Conservation (phyloP, 257 asterid genomes). For the Thymus mandschuricus region DNA sequence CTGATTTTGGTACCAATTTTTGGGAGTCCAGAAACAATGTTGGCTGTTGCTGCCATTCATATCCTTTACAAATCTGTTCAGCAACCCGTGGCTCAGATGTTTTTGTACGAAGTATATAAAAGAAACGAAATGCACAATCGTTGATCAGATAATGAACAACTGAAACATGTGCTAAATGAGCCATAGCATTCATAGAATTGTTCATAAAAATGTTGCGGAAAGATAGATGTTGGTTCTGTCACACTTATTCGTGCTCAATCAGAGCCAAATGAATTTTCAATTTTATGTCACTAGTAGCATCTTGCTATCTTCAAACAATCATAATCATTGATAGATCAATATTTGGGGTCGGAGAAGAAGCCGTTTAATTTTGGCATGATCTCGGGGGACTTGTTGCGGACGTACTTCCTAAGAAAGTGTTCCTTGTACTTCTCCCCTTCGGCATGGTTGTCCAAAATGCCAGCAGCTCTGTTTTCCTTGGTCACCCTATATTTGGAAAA, state of each 20-base stretch:
- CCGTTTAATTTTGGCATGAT: constrained; percentile 76
- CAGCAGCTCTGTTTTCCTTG: constrained; percentile 82
- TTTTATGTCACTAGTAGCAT: constrained; percentile 2
- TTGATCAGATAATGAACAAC: background rate
- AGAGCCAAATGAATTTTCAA: constrained; percentile 30
- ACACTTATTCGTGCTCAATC: constrained; percentile 37
- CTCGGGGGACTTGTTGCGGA: constrained; percentile 66
- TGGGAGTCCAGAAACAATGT: too few relatives aligned
- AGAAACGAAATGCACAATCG: background rate
- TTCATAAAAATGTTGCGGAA: constrained; percentile 18
- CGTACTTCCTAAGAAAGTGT: constrained; percentile 71
- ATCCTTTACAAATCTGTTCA: background rate
- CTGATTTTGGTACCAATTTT: background rate
- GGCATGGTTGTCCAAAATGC: constrained; percentile 67
- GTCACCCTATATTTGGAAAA: constrained; percentile 55
- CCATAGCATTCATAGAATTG: background rate
- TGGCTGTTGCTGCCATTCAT: background rate
- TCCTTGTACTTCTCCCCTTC: constrained; percentile 79
- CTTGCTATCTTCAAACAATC: constrained; percentile 12
- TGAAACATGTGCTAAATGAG: background rate
- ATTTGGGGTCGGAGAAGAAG: constrained; percentile 68
- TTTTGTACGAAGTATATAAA: background rate
- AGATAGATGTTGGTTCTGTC: constrained; percentile 27
- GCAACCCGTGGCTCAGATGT: background rate
- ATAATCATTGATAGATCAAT: constrained; percentile 30